phyloP scores from a whole-genome alignment of 2,329 filamentous ascomycete species.

The Rhynchosporium secalis region DNA sequence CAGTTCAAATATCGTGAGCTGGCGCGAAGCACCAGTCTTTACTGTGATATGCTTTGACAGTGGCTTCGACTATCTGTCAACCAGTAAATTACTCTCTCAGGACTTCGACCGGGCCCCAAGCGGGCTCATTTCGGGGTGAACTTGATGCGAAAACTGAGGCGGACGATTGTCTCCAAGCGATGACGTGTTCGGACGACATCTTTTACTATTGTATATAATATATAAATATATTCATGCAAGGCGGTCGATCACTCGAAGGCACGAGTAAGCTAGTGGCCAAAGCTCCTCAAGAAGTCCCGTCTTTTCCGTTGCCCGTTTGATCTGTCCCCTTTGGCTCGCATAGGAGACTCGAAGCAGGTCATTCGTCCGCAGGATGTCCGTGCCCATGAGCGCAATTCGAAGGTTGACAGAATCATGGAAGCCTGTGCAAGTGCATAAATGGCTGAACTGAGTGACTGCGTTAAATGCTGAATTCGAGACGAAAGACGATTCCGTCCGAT shows the following conservation, averaged over 20 bases:
- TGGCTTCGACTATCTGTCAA: not conserved
- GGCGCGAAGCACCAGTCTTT: not conserved
- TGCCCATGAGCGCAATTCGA: not conserved
- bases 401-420: not conserved
- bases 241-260: constrained; percentile 24
- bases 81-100: not conserved
- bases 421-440: constrained; percentile 6
- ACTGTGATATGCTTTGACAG: constrained; percentile 4
- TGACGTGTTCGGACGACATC: constrained; percentile 21
- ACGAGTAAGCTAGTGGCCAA: constrained; percentile 16
- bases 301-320: not conserved
- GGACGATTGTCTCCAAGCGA: constrained; percentile 15
- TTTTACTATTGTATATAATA: not conserved
- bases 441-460: constrained; percentile 3
- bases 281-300: constrained; percentile 12
- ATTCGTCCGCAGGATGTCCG: not conserved
- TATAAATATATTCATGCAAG: not conserved
- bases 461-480: not conserved
- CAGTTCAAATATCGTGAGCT: not conserved
- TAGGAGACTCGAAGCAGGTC: constrained; percentile 5
- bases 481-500: not conserved
- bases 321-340: not conserved
- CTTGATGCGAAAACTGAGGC: constrained; percentile 13
- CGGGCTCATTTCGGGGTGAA: constrained; percentile 4
- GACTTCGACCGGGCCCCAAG: constrained; percentile 1